These are phyloP conservation scores for Prunus dulcis DNA, from an alignment of 306 rosid species.

Conservation along the genomic window DNA sequence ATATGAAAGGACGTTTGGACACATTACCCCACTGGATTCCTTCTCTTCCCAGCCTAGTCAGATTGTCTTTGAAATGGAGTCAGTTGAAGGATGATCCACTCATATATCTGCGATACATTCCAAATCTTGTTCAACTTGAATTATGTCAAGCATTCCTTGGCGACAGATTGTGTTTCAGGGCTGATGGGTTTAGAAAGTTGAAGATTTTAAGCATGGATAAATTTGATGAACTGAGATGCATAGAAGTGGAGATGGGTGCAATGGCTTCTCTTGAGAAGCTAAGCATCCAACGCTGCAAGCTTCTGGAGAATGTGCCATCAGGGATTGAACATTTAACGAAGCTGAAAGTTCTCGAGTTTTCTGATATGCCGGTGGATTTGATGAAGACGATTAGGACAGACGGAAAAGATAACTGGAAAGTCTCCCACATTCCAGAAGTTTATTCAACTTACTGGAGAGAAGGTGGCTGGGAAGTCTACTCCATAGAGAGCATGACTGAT, in stretches of 20 bases:
- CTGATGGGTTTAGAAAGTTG: constrained; percentile 30
- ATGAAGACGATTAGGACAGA: constrained; percentile 22
- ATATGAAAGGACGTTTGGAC: constrained; percentile 36
- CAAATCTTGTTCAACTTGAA: constrained; percentile 32
- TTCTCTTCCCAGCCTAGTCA: constrained; percentile 30
- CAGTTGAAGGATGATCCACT: constrained; percentile 39
- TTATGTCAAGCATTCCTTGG: constrained; percentile 22
- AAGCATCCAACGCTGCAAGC: constrained; percentile 23
- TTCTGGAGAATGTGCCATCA: constrained; percentile 25
- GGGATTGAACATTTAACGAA: constrained; percentile 31
- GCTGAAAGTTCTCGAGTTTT: constrained; percentile 31
- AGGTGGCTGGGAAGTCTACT: constrained; percentile 31
- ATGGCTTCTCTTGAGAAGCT: constrained; percentile 23
- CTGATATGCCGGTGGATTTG: constrained; percentile 27
- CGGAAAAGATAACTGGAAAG: constrained; percentile 18
- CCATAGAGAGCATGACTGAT: constrained; percentile 25
- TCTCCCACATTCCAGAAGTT: constrained; percentile 29
- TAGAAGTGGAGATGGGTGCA: constrained; percentile 27
- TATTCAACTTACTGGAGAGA: constrained; percentile 33
- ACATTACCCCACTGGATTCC: constrained; percentile 41
- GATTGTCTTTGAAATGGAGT: constrained; percentile 34
- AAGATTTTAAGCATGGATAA: constrained; percentile 28
- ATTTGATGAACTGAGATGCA: constrained; percentile 18
- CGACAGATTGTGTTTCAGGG: constrained; percentile 21
- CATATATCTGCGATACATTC: constrained; percentile 24